These are phyloP conservation scores for Backusella australiensis DNA, from an alignment of 192 early-diverging fungal genomes.

Conservation along the genomic window DNA sequence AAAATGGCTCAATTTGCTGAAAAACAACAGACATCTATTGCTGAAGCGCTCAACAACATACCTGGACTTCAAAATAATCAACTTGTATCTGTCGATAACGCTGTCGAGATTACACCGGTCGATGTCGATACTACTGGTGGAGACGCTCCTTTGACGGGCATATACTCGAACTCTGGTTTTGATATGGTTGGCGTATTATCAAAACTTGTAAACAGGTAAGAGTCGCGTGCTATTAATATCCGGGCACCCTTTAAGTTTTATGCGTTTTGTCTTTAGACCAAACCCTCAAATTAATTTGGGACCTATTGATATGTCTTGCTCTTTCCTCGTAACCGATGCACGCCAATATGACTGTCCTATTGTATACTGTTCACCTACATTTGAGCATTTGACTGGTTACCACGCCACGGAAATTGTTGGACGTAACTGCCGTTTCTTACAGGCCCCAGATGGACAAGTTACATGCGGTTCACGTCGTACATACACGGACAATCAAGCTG, in stretches of 20 bases:
- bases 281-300: constrained; percentile 58
- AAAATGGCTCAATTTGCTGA: neutral
- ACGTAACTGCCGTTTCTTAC: constrained; percentile 44
- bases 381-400: constrained; percentile 56
- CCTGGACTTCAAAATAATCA: constrained; percentile 1
- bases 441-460: constrained; percentile 47
- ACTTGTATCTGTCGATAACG: neutral
- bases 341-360: constrained; percentile 53
- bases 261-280: constrained; percentile 33
- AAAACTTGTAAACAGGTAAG: constrained; percentile 22
- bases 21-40: neutral
- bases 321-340: constrained; percentile 45
- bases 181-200: constrained; percentile 45
- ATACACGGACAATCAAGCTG: constrained; percentile 51
- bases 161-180: constrained; percentile 50
- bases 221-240: neutral
- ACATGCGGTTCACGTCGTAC: constrained; percentile 42
- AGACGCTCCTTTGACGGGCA: constrained; percentile 26
- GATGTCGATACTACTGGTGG: neutral
- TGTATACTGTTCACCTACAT: constrained; percentile 58
- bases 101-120: constrained; percentile 1
- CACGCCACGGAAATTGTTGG: constrained; percentile 35
- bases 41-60: neutral
- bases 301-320: constrained; percentile 56
- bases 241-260: neutral